phyloP scores from a whole-genome alignment of 352 stramenopile genomes.

The Phytopythium oedochilum region DNA sequence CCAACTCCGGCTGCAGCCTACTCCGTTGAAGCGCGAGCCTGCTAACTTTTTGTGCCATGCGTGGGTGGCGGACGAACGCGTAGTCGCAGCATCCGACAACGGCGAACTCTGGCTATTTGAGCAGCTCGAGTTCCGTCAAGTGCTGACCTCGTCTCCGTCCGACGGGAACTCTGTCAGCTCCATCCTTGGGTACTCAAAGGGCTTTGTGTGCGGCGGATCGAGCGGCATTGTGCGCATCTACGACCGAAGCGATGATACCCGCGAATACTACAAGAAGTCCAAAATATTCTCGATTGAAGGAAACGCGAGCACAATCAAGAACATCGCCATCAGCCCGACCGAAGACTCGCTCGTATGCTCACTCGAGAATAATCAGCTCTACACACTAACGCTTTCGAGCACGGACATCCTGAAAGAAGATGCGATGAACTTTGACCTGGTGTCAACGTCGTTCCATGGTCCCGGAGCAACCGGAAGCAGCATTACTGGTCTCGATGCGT shows the following conservation, averaged over 20 bases:
- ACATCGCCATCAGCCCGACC: slow-evolving; percentile 84
- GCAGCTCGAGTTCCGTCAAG: slow-evolving; percentile 87
- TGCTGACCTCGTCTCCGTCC: slow-evolving; percentile 59
- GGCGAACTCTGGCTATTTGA: slow-evolving; percentile 93
- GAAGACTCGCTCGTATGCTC: slow-evolving; percentile 89
- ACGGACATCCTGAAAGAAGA: slow-evolving; percentile 92
- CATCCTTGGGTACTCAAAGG: slow-evolving; percentile 89
- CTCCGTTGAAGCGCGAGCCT: slow-evolving; percentile 67
- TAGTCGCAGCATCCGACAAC: slow-evolving; percentile 85
- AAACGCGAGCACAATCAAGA: slow-evolving; percentile 69
- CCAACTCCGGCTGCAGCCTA: slow-evolving; percentile 66
- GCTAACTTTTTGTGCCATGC: slow-evolving; percentile 88
- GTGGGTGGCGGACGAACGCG: slow-evolving; percentile 90
- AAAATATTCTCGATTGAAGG: slow-evolving; percentile 88
- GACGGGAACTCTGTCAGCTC: slow-evolving; percentile 84
- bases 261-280: slow-evolving; percentile 89
- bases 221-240: slow-evolving; percentile 77
- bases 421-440: slow-evolving; percentile 91
- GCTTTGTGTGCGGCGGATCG: slow-evolving; percentile 78
- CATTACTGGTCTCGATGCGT: slow-evolving; percentile 92
- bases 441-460: slow-evolving; percentile 86
- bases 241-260: slow-evolving; percentile 76
- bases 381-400: slow-evolving; percentile 86
- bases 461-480: slow-evolving; percentile 56
- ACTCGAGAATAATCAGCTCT: slow-evolving; percentile 88